Evolutionary conservation across 345 rosid genomes (phyloP), one percentile per base, ranked within the genome.

Genomic region (Lumnitzera racemosa): DNA sequence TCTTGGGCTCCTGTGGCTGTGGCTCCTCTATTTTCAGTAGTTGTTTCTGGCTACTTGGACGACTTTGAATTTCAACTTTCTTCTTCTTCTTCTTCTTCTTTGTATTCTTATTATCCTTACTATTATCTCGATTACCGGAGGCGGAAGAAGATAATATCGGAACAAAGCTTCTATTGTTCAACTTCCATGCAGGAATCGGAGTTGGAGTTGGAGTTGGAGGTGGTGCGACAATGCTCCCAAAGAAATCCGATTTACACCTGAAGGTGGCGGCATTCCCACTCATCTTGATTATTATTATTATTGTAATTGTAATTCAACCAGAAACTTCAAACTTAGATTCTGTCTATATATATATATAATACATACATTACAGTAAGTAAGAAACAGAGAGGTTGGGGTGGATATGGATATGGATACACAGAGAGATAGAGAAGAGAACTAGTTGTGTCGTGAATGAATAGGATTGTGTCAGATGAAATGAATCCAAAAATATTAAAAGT

Each of bases 51-150:
- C 12, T 13, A 13, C 0, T 13, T 12, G 4, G 55, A 12, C 56
- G 55, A 2, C 56, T 13, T 20, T 15, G 56, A 53, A 5, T 48
- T 48, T 36, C 24, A 36, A 57, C 52, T 46, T 70, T 76, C 73
- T 81, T 70, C 41, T 79, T 64, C 47, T 67, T 57, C 56, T 67
- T 62, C 24, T 67, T 64, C 41, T 67, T 56, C 43, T 20, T 43
- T 49, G n/a, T 46, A 41, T 48, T 13, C 43, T 53, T 31, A 51
- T 20, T 47, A 46, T 54, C 15, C 23, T 13, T 46, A 23, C 13
- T 24, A 53, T 24, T 55, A 53, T 47, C 46, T 1, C 16, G 27
- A 24, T 2, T 48, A 16, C 24, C 48, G 59, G 24, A 17, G 15
- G 24, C 23, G 48, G 49, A 12, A n/a, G 11, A 16, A 43, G 60